phyloP scores from a whole-genome alignment of 257 asterid species.

The Gentiana dahurica region DNA sequence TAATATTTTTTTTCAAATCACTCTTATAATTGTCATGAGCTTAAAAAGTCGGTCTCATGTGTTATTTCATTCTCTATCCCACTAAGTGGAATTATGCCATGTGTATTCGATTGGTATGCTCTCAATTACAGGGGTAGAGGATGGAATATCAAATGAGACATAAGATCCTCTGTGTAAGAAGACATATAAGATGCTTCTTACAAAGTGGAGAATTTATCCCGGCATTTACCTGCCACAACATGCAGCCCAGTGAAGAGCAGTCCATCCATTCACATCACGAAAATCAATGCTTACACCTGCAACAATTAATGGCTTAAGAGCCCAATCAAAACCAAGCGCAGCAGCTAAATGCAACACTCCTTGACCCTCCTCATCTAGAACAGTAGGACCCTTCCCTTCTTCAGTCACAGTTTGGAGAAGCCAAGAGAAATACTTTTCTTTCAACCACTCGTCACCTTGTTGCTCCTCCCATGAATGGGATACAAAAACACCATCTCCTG shows the following conservation, averaged over 20 bases:
- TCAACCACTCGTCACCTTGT: slow-evolving; percentile 46
- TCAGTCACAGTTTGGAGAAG: slow-evolving; percentile 49
- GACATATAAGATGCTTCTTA: neutral
- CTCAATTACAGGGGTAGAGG: too few relatives aligned
- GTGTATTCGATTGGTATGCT: too few relatives aligned
- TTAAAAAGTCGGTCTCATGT: too few relatives aligned
- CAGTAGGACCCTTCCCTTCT: slow-evolving; percentile 49
- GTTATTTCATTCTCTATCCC: too few relatives aligned
- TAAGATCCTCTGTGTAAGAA: neutral
- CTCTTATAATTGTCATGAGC: too few relatives aligned
- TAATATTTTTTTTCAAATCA: too few relatives aligned
- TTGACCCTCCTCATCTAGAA: slow-evolving; percentile 72
- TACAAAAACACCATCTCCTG: slow-evolving; percentile 25
- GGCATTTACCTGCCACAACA: slow-evolving; percentile 62
- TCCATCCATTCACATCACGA: slow-evolving; percentile 95
- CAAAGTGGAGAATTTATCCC: neutral
- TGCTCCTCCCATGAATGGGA: slow-evolving; percentile 31
- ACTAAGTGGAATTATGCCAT: too few relatives aligned
- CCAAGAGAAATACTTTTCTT: slow-evolving; percentile 62
- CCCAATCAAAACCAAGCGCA: slow-evolving; percentile 95
- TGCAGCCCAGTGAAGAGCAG: slow-evolving; percentile 98
- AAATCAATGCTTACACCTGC: slow-evolving; percentile 75
- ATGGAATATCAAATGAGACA: too few relatives aligned
- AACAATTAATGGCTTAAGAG: slow-evolving; percentile 52
- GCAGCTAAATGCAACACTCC: slow-evolving; percentile 87